Evolutionary conservation across 306 rosid species (phyloP).

Genomic region (Herpetospermum pedunculosum): DNA sequence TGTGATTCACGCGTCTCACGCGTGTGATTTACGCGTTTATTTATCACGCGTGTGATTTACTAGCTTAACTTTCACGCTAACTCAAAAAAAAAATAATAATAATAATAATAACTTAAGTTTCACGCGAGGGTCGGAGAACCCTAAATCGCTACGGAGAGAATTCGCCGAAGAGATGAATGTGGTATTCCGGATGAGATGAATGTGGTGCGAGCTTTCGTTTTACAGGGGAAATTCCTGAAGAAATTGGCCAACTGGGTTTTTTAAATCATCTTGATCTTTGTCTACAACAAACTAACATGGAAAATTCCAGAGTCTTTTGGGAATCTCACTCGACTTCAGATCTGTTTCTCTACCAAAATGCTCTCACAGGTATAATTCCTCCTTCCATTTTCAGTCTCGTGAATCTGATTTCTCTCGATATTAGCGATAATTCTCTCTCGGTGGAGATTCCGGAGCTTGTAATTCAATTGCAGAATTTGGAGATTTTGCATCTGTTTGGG

Average conservation of each 20-base stretch:
- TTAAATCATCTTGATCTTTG: slow-evolving; percentile 78
- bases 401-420: slow-evolving; percentile 63
- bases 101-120: too few species aligned
- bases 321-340: slow-evolving; percentile 44
- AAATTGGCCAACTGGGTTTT: slow-evolving; percentile 37
- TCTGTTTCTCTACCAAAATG: slow-evolving; percentile 78
- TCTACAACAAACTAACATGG: slow-evolving; percentile 76
- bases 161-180: too few species aligned
- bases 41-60: too few species aligned
- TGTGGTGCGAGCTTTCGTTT: too few species aligned
- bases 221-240: slow-evolving; percentile 61
- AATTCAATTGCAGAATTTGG: slow-evolving; percentile 37
- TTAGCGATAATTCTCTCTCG: slow-evolving; percentile 64
- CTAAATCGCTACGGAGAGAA: too few species aligned
- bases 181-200: too few species aligned
- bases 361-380: slow-evolving; percentile 54
- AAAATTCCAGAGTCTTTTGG: slow-evolving; percentile 56
- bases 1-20: too few species aligned
- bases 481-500: slow-evolving; percentile 77
- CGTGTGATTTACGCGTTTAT: too few species aligned
- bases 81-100: too few species aligned
- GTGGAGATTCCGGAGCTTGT: slow-evolving; percentile 64
- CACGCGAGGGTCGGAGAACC: too few species aligned
- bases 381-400: slow-evolving; percentile 35
- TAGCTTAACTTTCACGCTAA: too few species aligned